Evolutionary conservation across 2,329 filamentous ascomycete species (phyloP).

Genomic region (Apiospora rasikravindrae): DNA sequence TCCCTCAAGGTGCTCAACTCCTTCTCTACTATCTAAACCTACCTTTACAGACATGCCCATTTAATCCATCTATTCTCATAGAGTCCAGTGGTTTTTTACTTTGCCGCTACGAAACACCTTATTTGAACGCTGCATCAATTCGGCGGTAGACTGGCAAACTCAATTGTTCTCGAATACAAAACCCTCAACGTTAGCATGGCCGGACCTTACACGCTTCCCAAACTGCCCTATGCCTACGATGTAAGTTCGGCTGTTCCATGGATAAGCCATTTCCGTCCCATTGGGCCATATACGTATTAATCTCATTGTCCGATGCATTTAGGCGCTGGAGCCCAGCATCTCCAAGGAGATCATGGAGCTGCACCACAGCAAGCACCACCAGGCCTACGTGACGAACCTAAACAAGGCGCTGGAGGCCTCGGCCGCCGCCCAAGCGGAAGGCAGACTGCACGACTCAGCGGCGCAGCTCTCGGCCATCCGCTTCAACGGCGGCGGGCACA

Average conservation of each 20-base stretch:
- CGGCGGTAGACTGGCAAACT: not conserved
- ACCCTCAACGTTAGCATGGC: not conserved
- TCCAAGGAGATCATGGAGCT: constrained; percentile 81
- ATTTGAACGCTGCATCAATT: not conserved
- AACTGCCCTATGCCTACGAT: constrained; percentile 72
- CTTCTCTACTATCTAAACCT: not conserved
- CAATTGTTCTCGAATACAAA: not conserved
- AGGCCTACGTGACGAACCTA: constrained; percentile 78
- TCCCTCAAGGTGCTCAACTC: constrained; percentile 15
- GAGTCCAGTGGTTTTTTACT: not conserved
- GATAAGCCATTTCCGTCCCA: not conserved
- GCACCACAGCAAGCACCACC: constrained; percentile 80
- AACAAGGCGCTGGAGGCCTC: constrained; percentile 70
- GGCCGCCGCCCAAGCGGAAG: constrained; percentile 56
- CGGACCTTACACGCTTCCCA: constrained; percentile 41
- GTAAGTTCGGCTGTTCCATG: constrained; percentile 49
- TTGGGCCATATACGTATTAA: not conserved
- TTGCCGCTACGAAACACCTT: not conserved
- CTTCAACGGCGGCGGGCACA: constrained; percentile 91
- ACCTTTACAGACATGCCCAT: not conserved
- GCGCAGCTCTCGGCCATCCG: constrained; percentile 73
- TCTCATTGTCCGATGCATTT: not conserved
- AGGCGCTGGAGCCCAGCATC: constrained; percentile 77
- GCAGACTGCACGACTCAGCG: constrained; percentile 64
- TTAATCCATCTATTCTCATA: not conserved